Base-by-base conservation (phyloP, 1,284 basidiomycete species). In the Heterobasidion occidentale region DNA sequence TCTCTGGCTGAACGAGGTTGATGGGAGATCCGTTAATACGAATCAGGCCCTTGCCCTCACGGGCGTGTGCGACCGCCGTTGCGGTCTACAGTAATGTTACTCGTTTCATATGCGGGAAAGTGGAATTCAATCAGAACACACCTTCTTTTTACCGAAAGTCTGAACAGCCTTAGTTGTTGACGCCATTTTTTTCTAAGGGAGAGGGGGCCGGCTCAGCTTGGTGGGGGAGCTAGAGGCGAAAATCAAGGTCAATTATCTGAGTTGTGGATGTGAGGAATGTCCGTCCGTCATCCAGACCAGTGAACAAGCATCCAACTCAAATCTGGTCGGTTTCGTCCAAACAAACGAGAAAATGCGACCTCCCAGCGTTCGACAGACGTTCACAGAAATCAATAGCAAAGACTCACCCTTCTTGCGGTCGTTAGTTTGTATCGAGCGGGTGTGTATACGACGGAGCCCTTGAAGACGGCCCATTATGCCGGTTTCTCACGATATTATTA, bases 61-160 rank as follows among this genome's bases (percentile, higher is more conserved):
- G 92, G 67, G 93, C 92, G 75, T 95, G 89, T 61, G 94, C 94
- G 71, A 97, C 94, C 61, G 94, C 94, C 61, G 94, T 97, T 63
- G 94, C 94, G 71, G 94, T 97, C 94, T 94, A 68, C n/a, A 52
- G 36, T 19, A 36, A 19, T 15, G 20, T 27, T 12, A 33, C 7
- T 36, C 15, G 14, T 11, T 27, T 48, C 34, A 38, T 19, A 19
- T 19, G 44, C n/a, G 53, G 20, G 36, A 15, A 9, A 27, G 34
- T 15, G 46, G 33, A 12, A 14, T 8, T 12, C 7, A 27, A 14
- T 5, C 7, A 53, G 52, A 14, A 72, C 83, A 63, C 70, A 83
- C 91, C 88, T 96, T 96, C 88, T 97, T 97, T 90, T 97, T 97
- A 77, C 94, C 94, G 77, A 97, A 97, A 63, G 92, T 94, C 74